Evolutionary conservation across 2,329 filamentous ascomycete species (phyloP).

Genomic region (Xenoacremonium recifei): DNA sequence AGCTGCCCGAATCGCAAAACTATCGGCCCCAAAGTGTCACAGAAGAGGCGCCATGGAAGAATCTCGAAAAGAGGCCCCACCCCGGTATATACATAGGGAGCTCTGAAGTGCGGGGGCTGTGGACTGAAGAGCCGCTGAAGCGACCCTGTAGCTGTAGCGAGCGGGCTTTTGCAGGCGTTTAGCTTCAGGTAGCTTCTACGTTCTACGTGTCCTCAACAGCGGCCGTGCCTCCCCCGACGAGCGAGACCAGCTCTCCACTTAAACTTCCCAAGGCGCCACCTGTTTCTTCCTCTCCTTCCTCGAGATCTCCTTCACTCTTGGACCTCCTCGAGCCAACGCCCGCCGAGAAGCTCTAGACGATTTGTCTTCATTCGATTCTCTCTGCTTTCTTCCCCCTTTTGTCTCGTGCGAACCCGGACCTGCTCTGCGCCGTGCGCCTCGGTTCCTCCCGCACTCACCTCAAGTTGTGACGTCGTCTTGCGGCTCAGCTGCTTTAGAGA

Average conservation of each 20-base stretch:
- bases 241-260: constrained; percentile 25
- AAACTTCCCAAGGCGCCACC: constrained; percentile 24
- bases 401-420: constrained; percentile 4
- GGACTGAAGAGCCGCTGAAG: constrained; percentile 26
- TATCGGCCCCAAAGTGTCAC: constrained; percentile 5
- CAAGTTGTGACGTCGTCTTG: too few relatives aligned
- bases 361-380: constrained; percentile 5
- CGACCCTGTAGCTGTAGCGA: background rate
- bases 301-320: constrained; percentile 31
- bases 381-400: constrained; percentile 7
- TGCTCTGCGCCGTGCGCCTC: constrained; percentile 22
- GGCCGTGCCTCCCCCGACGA: too few relatives aligned
- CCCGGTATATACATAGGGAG: too few relatives aligned
- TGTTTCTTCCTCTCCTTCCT: constrained; percentile 17
- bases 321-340: constrained; percentile 30
- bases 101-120: too few relatives aligned
- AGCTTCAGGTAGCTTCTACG: too few relatives aligned
- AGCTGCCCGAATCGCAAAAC: background rate
- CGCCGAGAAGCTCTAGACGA: constrained; percentile 18
- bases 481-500: too few relatives aligned
- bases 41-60: constrained; percentile 23
- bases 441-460: constrained; percentile 12
- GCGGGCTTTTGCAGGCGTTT: background rate
- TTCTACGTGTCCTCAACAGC: constrained; percentile 36
- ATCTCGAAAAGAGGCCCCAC: constrained; percentile 4